Evolutionary conservation across 306 rosid genomes (phyloP), one percentile per base, ranked within the genome.

Genomic region (Oxytropis ochrocephala): DNA sequence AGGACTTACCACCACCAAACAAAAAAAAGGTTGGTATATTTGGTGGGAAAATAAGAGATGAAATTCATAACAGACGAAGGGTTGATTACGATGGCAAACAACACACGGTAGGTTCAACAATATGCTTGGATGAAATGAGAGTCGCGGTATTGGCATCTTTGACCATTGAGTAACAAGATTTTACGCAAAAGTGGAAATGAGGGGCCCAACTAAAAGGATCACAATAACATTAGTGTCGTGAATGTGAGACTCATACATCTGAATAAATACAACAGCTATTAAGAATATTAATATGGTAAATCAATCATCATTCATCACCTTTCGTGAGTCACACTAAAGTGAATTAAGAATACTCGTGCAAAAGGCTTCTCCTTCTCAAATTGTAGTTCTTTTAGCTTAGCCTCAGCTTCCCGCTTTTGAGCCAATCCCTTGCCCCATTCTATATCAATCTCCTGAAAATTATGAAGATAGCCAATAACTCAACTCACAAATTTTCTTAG

Each of bases 381-480:
- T 82, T 93, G 90, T 73, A 90, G 79, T 73, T 88, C 98, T 82
- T 88, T 80, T 30, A 82, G 65, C 77, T 59, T 89, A 53, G 85
- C 89, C 78, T 94, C 97, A 63, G 83, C 92, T 81, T 94, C 97
- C 84, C 95, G 83, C 87, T 88, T 94, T 83, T 87, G 98, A 75
- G 98, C 89, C 80, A 94, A 85, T 56, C 97, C 98, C 80, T 88
- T 94, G 41, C 96, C 97, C 96, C 96, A 93, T 84, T 93, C 97
- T 80, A 90, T 82, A 70, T 80, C 84, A 41, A 33, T 88, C 81
- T 90, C 98, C 97, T 90, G 72, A 46, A 64, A 64, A 73, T 64
- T n/a, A 75, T 13, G 59, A 14, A 48, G 29, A 67, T 53, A 70
- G 38, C 52, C 14, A 51, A 67, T n/a, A 53, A 32, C 46, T 66